Base-by-base conservation (phyloP, 208 protist genomes). In the Lotmaria passim region DNA sequence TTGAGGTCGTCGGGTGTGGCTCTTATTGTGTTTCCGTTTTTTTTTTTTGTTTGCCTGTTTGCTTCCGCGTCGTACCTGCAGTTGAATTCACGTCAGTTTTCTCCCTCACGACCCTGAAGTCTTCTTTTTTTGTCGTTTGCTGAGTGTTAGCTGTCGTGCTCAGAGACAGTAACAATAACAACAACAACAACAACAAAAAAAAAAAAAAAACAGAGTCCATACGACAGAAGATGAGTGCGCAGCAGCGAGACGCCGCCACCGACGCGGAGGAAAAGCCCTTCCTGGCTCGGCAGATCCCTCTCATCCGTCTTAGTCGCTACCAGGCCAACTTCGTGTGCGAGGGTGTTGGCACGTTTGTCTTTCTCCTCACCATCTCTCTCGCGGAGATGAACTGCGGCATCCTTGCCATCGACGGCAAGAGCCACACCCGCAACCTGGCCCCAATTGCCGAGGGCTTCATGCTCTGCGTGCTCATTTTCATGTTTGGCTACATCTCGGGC, bases 401-500 rank as follows among this genome's bases (percentile, higher is more conserved):
- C 28, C 69, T 68, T 8, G 77, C 86, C 7, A 84, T 94, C 31
- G 71, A 94, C 59, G 81, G 83, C 7, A 83, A 83, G 61, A 56
- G 51, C 17, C 83, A 73, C 73, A 92, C 84, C 15, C 89, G 86
- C 50, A 94, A 94, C 59, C 68, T 94, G 26, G 89, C 89, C 19
- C 89, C 89, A 12, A 82, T 94, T 51, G 89, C 89, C 1, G 84
- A 88, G 69, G 89, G 89, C 38, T 89, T 92, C 60, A 89, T 92
- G 67, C 74, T 94, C 2, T 84, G 76, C 73, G 83, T 86, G 51
- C 72, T 94, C n/a, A 75, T 94, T n/a, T 92, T 92, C 59, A 83
- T 76, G 30, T 94, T 94, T 78, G 89, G 86, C 51, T 90, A 94
- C 77, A 87, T 94, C 36, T 89, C 82, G 6, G 89, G 86, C 41